Evolutionary conservation across 2,329 filamentous ascomycete species (phyloP).

Genomic region (Penicillium verrucosum): DNA sequence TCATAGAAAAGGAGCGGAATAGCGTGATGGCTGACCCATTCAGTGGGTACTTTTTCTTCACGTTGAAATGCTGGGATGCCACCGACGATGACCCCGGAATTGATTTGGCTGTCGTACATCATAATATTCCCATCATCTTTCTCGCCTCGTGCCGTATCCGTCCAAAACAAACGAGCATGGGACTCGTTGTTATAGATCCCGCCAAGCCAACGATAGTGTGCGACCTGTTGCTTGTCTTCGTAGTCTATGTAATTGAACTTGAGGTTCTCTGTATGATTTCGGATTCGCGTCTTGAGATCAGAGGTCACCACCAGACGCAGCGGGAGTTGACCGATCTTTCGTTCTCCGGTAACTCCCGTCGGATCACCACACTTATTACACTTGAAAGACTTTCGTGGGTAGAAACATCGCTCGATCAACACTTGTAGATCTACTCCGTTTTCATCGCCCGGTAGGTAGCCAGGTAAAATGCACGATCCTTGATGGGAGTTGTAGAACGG

Average conservation of each 20-base stretch:
- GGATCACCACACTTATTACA: slow-evolving; percentile 12
- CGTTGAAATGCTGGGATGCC: slow-evolving; percentile 14
- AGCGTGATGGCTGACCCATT: slow-evolving; percentile 19
- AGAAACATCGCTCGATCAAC: slow-evolving; percentile 22
- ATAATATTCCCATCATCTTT: slow-evolving; percentile 17
- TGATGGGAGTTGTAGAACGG: slow-evolving; percentile 3
- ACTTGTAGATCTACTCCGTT: slow-evolving; percentile 19
- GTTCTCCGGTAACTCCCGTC: slow-evolving; percentile 1
- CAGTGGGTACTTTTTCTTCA: slow-evolving; percentile 25
- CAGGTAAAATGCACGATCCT: slow-evolving; percentile 15
- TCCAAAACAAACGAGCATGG: slow-evolving; percentile 33
- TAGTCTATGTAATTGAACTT: slow-evolving; percentile 23
- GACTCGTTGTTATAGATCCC: slow-evolving; percentile 31
- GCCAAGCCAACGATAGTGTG: slow-evolving; percentile 39
- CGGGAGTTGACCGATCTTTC: slow-evolving; percentile 25
- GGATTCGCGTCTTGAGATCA: slow-evolving; percentile 8
- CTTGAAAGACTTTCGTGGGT: neutral
- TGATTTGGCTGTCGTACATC: slow-evolving; percentile 32
- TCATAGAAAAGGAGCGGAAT: slow-evolving; percentile 38
- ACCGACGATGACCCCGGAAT: slow-evolving; percentile 28
- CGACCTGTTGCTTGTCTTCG: slow-evolving; percentile 13
- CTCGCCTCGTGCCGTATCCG: slow-evolving; percentile 29
- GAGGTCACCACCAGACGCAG: slow-evolving; percentile 30
- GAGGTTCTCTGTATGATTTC: slow-evolving; percentile 28
- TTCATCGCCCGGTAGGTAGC: slow-evolving; percentile 9